Evolutionary conservation across 441 rosid species (phyloP).

Genomic region (Adansonia madagascariensis): DNA sequence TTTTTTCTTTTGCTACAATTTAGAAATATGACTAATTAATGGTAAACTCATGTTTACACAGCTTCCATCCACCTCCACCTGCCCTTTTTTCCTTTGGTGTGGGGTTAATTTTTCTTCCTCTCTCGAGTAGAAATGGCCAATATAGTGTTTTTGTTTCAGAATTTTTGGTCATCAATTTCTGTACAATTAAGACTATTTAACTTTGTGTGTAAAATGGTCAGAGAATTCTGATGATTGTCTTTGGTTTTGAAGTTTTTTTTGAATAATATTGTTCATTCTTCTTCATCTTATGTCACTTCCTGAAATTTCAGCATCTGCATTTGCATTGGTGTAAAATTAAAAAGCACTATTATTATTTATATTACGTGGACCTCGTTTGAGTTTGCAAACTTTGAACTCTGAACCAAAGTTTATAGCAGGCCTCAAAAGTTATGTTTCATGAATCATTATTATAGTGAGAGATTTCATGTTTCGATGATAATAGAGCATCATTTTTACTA

Average conservation of each 20-base stretch:
- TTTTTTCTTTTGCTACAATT: not conserved
- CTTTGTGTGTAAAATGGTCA: not conserved
- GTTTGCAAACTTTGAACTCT: constrained; percentile 20
- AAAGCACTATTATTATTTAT: not conserved
- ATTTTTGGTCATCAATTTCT: not conserved
- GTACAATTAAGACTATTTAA: not conserved
- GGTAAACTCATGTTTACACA: not conserved
- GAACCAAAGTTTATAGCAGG: constrained; percentile 14
- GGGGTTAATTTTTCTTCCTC: constrained; percentile 2
- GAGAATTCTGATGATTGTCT: not conserved
- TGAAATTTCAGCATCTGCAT: constrained; percentile 14
- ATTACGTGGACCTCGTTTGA: not conserved
- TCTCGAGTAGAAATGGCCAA: not conserved
- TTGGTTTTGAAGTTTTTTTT: not conserved
- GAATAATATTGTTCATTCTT: not conserved
- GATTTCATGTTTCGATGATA: not conserved
- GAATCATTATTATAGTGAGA: not conserved
- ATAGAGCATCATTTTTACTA: not conserved
- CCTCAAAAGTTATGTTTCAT: constrained; percentile 1
- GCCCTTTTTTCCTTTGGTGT: not conserved
- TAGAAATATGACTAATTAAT: not conserved
- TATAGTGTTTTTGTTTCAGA: not conserved
- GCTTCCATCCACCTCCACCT: not conserved
- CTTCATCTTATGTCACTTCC: not conserved
- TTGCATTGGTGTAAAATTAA: not conserved